Conservation (phyloP, 2,329 filamentous ascomycete species). For the Talaromyces sp. region DNA sequence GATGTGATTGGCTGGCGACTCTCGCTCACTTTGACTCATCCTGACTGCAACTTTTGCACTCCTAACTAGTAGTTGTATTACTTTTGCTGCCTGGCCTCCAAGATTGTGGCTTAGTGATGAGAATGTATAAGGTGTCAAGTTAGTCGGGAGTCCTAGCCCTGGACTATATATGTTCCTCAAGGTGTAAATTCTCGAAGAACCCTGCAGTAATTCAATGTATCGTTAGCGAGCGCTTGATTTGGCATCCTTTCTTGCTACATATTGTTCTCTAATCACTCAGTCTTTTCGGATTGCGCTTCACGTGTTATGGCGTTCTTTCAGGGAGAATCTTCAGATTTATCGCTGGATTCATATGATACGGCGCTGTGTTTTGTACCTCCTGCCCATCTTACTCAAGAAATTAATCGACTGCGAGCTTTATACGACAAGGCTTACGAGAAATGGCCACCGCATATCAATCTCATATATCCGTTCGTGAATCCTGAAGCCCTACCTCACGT, state of each 20-base stretch:
- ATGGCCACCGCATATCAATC: constrained; percentile 66
- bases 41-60: background rate
- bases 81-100: background rate
- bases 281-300: background rate
- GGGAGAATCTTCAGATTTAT: background rate
- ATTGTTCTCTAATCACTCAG: background rate
- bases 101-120: background rate
- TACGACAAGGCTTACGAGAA: constrained; percentile 59
- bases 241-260: background rate
- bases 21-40: constrained; percentile 18
- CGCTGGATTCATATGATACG: constrained; percentile 51
- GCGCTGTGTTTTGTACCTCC: constrained; percentile 61
- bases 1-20: background rate
- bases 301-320: background rate
- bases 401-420: constrained; percentile 56
- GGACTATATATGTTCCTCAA: background rate
- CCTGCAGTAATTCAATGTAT: background rate
- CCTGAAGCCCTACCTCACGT: constrained; percentile 47
- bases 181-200: background rate
- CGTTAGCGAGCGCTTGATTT: background rate
- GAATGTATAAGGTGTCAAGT: background rate
- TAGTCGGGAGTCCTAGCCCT: background rate
- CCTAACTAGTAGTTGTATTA: background rate
- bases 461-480: constrained; percentile 63
- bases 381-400: constrained; percentile 42